Base-by-base conservation (phyloP, 1,139 yeast genomes). In the Scheffersomyces lignicola region DNA sequence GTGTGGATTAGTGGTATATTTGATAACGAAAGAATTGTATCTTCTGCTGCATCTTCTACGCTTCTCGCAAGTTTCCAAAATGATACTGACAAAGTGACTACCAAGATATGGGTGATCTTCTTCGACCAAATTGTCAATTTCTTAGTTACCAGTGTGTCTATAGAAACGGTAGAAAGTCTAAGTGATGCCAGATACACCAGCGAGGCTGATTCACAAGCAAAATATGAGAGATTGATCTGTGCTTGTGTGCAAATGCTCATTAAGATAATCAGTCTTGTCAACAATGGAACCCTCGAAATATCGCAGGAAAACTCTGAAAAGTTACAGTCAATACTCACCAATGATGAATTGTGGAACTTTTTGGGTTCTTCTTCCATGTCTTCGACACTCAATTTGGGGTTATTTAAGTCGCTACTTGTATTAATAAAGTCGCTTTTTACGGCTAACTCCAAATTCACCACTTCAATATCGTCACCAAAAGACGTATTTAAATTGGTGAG, bases 121-220 rank as follows among this genome's bases (percentile, higher is more conserved):
- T 63, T 62, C 34, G 63, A 62, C 3, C 81, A 76, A 36, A 70
- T 87, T 10, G 45, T 85, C 18, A 75, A 75, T 32, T 80, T 74
- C 43, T 65, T 78, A 7, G 61, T 66, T 24, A 76, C 80, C 23
- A 68, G 77, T 0, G 49, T 85, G 7, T 59, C 72, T 8, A 56
- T 62, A 26, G 96, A 89, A 53, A 65, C 77, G 1, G 71, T 71
- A 5, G 77, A 73, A 12, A 74, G 89, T 0, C 57, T 89, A 25
- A 80, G 94, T 3, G 97, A 90, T 49, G 83, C 80, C 48, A 68
- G 96, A 41, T 82, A 78, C 51, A 75, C 81, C 16, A 73, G 80
- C 4, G 76, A 73, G 35, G 85, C 80, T 20, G 96, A 88, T 42
- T 72, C 86, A 0, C 65, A 67, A 15, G 62, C 79, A n/a, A 87